These are phyloP conservation scores for Syncephalastrum contaminatum DNA, from an alignment of 371 early-diverging fungal species.

Conservation along the genomic window DNA sequence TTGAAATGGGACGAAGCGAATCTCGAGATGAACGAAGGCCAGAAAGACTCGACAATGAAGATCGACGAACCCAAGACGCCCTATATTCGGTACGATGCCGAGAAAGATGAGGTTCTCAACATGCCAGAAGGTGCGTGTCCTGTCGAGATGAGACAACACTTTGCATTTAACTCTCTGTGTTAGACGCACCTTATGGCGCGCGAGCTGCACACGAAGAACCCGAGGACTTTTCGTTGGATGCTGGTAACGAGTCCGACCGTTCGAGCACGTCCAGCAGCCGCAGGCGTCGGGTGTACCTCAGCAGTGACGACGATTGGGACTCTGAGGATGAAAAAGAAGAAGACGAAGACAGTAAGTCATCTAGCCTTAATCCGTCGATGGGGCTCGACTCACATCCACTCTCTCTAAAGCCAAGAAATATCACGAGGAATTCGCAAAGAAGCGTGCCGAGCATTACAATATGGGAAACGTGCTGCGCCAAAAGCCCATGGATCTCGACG, in stretches of 20 bases:
- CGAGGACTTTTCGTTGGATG: conserved; percentile 49
- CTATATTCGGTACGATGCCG: conserved; percentile 82
- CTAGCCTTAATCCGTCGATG: neutral
- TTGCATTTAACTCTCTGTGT: neutral
- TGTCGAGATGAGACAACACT: conserved; percentile 1
- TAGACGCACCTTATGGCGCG: conserved; percentile 11
- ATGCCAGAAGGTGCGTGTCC: conserved; percentile 16
- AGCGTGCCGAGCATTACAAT: conserved; percentile 83
- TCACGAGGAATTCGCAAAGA: conserved; percentile 68
- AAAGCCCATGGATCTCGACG: conserved; percentile 45
- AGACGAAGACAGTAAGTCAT: conserved; percentile 9
- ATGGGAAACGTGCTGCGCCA: conserved; percentile 70
- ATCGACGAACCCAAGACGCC: conserved; percentile 98
- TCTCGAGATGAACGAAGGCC: conserved; percentile 83
- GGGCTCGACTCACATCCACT: neutral
- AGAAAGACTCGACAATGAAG: conserved; percentile 93
- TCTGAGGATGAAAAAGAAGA: conserved; percentile 40
- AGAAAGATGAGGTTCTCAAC: conserved; percentile 73
- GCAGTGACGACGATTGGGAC: conserved; percentile 53
- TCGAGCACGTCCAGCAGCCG: conserved; percentile 31
- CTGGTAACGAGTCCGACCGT: conserved; percentile 44
- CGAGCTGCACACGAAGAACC: conserved; percentile 36
- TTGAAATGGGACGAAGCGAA: conserved; percentile 97
- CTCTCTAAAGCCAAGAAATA: conserved; percentile 33
- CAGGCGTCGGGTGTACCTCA: conserved; percentile 33